Percentiles rank a stretch among this genome's conserved stretches.
phyloP scores from a whole-genome alignment of 2,329 filamentous ascomycete species.

The Fusarium brachygibbosum region DNA sequence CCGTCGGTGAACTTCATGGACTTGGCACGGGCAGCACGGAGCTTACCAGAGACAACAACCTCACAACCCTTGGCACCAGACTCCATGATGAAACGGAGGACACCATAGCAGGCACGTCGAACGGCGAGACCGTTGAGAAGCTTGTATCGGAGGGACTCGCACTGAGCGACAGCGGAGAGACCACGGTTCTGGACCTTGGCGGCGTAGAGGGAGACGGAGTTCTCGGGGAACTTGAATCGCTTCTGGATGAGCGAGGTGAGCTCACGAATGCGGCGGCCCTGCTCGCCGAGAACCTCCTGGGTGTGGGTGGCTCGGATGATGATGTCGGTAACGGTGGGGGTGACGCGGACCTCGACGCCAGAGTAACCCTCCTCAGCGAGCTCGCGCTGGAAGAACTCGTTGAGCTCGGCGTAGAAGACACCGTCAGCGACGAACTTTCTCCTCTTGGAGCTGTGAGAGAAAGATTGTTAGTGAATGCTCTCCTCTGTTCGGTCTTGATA shows the following conservation, averaged over 20 bases:
- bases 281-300: slow-evolving; percentile 99
- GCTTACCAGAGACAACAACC: slow-evolving; percentile 99
- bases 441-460: slow-evolving; percentile 79
- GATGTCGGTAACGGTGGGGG: slow-evolving; percentile 99
- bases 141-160: slow-evolving; percentile 99
- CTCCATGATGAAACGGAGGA: slow-evolving; percentile 99
- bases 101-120: slow-evolving; percentile 99
- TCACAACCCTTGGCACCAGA: slow-evolving; percentile 99
- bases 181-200: slow-evolving; percentile 99
- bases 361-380: slow-evolving; percentile 99
- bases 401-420: slow-evolving; percentile 99
- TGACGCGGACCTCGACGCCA: slow-evolving; percentile 99
- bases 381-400: slow-evolving; percentile 99
- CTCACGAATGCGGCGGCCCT: slow-evolving; percentile 99
- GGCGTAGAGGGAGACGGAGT: slow-evolving; percentile 99
- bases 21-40: slow-evolving; percentile 98
- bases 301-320: slow-evolving; percentile 99
- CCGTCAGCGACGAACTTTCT: slow-evolving; percentile 97
- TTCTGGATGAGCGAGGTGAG: slow-evolving; percentile 99
- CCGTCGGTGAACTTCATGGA: slow-evolving; percentile 99
- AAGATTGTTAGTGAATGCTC: slow-evolving; percentile 39
- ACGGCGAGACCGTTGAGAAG: slow-evolving; percentile 99
- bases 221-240: slow-evolving; percentile 99
- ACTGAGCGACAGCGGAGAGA: slow-evolving; percentile 99
- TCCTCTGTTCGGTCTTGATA: slow-evolving; percentile 1